phyloP scores from a whole-genome alignment of 2,329 filamentous ascomycete species.

The Immersiporthe knoxdaviesiana region DNA sequence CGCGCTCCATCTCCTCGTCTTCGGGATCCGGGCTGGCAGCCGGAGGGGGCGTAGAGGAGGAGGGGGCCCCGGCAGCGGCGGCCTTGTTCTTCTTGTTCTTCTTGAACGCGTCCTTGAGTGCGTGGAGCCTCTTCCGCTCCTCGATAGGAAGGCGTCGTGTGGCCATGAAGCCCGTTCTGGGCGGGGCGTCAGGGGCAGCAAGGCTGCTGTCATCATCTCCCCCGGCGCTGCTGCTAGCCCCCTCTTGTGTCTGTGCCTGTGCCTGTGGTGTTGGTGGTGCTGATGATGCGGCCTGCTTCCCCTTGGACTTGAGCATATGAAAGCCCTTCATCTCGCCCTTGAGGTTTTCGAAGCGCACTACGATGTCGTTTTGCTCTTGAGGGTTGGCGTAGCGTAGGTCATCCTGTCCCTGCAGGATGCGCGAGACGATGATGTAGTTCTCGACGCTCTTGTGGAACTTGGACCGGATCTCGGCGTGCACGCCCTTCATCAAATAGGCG shows the following conservation, averaged over 20 bases:
- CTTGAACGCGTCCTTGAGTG: conserved; percentile 51
- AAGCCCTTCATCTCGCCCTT: conserved; percentile 64
- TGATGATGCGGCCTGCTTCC: conserved; percentile 41
- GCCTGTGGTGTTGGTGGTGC: no score
- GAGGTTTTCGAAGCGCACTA: conserved; percentile 66
- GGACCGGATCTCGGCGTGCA: conserved; percentile 77
- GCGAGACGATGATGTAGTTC: conserved; percentile 78
- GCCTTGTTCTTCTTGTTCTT: conserved; percentile 34
- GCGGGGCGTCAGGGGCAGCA: conserved; percentile 30
- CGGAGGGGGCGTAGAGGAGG: conserved; percentile 29
- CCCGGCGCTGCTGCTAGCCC: conserved; percentile 16
- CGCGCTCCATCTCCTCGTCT: conserved; percentile 69
- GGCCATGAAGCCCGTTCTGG: conserved; percentile 52
- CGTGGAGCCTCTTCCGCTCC: conserved; percentile 55
- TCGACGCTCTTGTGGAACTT: conserved; percentile 71
- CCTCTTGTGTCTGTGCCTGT: conserved; percentile 14
- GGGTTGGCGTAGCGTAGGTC: conserved; percentile 59
- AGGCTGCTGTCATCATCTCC: neutral
- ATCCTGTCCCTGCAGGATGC: conserved; percentile 74
- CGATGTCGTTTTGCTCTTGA: conserved; percentile 66
- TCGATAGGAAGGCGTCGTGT: conserved; percentile 54
- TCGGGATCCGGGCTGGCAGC: conserved; percentile 35
- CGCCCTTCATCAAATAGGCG: conserved; percentile 81
- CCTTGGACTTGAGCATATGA: conserved; percentile 55
- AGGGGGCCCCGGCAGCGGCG: conserved; percentile 29